A percentile compares a stretch with the other conserved stretches of the same genome.
phyloP scores from a whole-genome alignment of 352 stramenopile species.

The Blastocystis sp. region DNA sequence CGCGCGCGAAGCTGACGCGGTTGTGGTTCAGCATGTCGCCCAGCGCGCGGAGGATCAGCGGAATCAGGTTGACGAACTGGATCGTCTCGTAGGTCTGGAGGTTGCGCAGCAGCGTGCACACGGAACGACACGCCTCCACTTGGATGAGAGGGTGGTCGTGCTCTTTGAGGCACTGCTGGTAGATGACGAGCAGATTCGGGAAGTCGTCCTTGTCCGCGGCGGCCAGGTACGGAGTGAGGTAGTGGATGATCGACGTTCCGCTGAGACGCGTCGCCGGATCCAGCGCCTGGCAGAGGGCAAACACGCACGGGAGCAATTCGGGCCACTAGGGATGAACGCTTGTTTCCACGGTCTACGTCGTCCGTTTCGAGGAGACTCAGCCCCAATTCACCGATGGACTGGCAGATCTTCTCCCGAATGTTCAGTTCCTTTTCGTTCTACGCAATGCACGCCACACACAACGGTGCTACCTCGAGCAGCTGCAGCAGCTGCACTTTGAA shows the following conservation, averaged over 20 bases:
- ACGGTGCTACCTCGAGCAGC: constrained; percentile 42
- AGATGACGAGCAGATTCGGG: constrained; percentile 52
- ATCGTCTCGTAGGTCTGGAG: constrained; percentile 57
- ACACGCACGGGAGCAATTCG: constrained; percentile 55
- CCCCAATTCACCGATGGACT: constrained; percentile 68
- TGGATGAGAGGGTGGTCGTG: constrained; percentile 71
- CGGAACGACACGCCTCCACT: constrained; percentile 56
- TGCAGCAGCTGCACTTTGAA: constrained; percentile 53
- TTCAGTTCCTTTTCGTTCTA: constrained; percentile 72
- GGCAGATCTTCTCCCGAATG: constrained; percentile 71
- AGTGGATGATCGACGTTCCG: constrained; percentile 45
- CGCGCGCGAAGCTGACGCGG: constrained; percentile 3
- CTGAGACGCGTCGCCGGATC: constrained; percentile 61
- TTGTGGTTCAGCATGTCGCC: constrained; percentile 68
- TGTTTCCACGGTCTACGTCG: not conserved
- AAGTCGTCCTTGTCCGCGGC: constrained; percentile 51
- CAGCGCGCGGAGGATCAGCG: constrained; percentile 58
- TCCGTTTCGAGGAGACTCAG: constrained; percentile 32
- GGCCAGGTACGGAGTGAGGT: constrained; percentile 57
- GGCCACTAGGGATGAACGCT: constrained; percentile 57
- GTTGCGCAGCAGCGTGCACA: constrained; percentile 48
- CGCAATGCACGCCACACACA: not conserved
- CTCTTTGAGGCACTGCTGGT: constrained; percentile 50
- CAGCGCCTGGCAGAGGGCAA: constrained; percentile 61
- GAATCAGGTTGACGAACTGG: constrained; percentile 67